A percentile compares a stretch with the other conserved stretches of the same genome.
These are phyloP conservation scores for Parathielavia appendiculata DNA, from an alignment of 495 filamentous ascomycete species.

Conservation along the genomic window DNA sequence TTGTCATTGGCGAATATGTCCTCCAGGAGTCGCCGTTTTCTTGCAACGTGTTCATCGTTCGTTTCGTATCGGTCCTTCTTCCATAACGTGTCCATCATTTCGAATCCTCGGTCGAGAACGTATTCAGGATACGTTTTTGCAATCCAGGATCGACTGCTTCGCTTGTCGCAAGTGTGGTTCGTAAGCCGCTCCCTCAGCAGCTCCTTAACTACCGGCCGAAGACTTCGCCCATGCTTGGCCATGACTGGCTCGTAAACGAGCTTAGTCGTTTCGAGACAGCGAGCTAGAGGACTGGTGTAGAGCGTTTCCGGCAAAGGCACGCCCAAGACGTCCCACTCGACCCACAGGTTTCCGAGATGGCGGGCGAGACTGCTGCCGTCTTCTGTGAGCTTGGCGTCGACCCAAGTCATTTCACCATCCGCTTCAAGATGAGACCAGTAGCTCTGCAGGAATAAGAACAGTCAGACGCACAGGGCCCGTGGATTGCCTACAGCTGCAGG, in stretches of 20 bases:
- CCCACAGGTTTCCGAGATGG: not conserved
- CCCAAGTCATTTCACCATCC: not conserved
- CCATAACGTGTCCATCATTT: not conserved
- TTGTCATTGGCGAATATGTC: not conserved
- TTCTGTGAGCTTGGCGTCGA: not conserved
- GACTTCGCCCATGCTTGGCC: not conserved
- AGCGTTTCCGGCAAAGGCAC: not conserved
- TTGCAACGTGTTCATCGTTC: not conserved
- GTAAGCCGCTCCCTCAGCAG: not conserved
- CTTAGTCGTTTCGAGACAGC: not conserved
- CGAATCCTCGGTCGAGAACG: not conserved
- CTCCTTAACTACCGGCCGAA: not conserved
- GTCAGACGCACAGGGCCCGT: not conserved
- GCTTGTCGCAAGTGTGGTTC: constrained; percentile 1
- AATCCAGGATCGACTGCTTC: not conserved
- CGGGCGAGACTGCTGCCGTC: not conserved
- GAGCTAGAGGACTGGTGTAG: not conserved
- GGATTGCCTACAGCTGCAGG: no score
- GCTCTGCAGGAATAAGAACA: not conserved
- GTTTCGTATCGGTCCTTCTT: not conserved
- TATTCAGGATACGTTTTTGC: not conserved
- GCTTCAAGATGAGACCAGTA: not conserved
- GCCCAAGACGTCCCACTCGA: not conserved
- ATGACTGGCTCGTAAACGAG: not conserved
- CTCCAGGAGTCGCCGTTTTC: not conserved